Conservation (phyloP, 371 early-diverging fungal genomes). For the Mucor plumbeus region DNA sequence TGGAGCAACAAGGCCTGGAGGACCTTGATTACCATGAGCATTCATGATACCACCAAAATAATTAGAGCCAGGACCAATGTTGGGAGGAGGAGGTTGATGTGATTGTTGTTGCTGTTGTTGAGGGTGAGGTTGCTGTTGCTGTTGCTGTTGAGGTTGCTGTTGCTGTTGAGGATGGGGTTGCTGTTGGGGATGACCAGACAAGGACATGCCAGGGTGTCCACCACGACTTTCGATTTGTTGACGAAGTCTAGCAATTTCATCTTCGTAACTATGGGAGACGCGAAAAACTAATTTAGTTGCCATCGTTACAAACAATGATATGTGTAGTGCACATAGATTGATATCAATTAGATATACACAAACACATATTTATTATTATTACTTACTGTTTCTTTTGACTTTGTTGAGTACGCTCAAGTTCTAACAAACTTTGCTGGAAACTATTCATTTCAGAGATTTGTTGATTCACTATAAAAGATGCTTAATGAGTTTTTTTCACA, state of each 20-base stretch:
- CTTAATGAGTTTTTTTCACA: neutral
- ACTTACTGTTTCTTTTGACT: constrained; percentile 75
- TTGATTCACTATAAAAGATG: constrained; percentile 53
- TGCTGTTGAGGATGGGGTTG: constrained; percentile 32
- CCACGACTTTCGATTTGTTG: constrained; percentile 51
- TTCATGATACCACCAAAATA: constrained; percentile 58
- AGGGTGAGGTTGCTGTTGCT: constrained; percentile 18
- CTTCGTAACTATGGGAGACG: constrained; percentile 44
- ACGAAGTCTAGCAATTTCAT: constrained; percentile 54
- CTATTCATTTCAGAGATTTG: constrained; percentile 83
- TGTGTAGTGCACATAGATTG: too few relatives aligned
- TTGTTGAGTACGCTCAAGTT: constrained; percentile 82
- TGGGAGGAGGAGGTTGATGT: constrained; percentile 47
- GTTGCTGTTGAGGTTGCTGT: constrained; percentile 23
- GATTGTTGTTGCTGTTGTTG: constrained; percentile 27
- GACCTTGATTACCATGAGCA: constrained; percentile 42
- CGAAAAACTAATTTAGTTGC: neutral
- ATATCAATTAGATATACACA: too few relatives aligned
- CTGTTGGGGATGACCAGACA: constrained; percentile 25
- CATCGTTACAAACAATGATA: neutral
- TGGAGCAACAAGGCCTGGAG: constrained; percentile 47
- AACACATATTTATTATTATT: too few relatives aligned
- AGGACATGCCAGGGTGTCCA: constrained; percentile 30
- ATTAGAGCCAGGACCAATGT: constrained; percentile 56
- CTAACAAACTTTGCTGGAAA: constrained; percentile 81